Base-by-base conservation (phyloP, 2,329 filamentous ascomycete genomes). In the Ophiostoma montium region DNA sequence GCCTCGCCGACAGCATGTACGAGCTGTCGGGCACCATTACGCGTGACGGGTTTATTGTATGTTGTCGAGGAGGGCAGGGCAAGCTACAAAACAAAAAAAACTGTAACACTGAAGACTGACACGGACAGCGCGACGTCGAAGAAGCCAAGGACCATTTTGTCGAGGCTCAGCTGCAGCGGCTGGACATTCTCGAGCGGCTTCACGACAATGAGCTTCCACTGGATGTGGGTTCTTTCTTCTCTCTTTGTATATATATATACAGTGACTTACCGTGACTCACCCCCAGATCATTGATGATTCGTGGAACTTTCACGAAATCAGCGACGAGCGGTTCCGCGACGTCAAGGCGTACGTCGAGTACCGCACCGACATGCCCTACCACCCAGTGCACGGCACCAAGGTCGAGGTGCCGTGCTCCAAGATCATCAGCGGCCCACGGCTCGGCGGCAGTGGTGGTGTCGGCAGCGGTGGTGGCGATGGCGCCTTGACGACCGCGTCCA, bases 131-230 rank as follows among this genome's bases (percentile, higher is more conserved):
- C 6, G 54, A 56, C 46, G 35, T 56, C 30, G 55, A 54, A 13
- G 65, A 68, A 35, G 52, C 58, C 19, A 65, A 65, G n/a, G 62
- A 72, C 35, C 64, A 67, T 36, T 71, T 69, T 51, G 63, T 65
- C 49, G 68, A 74, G 52, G 63, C 67, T 33, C 66, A 72, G 54
- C 64, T 72, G 47, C 64, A 66, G 41, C 65, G 69, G 48, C 59
- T 70, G 41, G 69, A 71, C 50, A 64, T 69, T 31, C 63, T 76
- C 12, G 63, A 67, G 49, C 59, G 65, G 13, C 61, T 75, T 38
- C 60, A 66, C 36, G 60, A 68, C 47, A 68, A 65, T 49, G 60
- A 62, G 13, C 62, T 75, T 15, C 70, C 72, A 1, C 60, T 68
- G 15, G 70, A 75, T 60, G 72, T 75, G 61, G 69, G 72, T 65